Percentiles rank a stretch among this genome's conserved stretches.
Evolutionary conservation across 2,329 filamentous ascomycete genomes (phyloP).

Genomic region (Xylaria sp.): DNA sequence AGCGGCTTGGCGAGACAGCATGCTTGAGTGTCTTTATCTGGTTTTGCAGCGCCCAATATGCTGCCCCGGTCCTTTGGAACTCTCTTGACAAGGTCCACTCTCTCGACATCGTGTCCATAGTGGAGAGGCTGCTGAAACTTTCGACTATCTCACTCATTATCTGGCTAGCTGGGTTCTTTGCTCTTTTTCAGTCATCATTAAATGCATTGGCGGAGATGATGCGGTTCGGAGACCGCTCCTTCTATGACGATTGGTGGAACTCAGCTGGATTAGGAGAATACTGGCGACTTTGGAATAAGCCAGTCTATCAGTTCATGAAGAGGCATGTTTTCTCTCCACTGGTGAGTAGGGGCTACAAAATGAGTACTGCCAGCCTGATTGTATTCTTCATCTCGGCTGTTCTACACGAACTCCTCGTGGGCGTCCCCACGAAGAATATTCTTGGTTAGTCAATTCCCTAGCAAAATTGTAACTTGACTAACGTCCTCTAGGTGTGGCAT

Average conservation of each 20-base stretch:
- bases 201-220: slow-evolving; percentile 92
- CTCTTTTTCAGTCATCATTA: slow-evolving; percentile 90
- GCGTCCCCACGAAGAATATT: slow-evolving; percentile 92
- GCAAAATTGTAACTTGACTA: slow-evolving; percentile 23
- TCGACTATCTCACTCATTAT: slow-evolving; percentile 95
- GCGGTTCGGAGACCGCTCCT: slow-evolving; percentile 90
- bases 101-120: slow-evolving; percentile 81
- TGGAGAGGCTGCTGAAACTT: slow-evolving; percentile 92
- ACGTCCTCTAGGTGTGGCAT: slow-evolving; percentile 76
- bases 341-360: slow-evolving; percentile 82
- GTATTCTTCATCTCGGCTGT: slow-evolving; percentile 92
- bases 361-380: slow-evolving; percentile 74
- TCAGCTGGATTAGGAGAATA: slow-evolving; percentile 85
- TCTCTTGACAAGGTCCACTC: slow-evolving; percentile 87
- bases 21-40: slow-evolving; percentile 90
- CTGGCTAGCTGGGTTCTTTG: slow-evolving; percentile 98
- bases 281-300: slow-evolving; percentile 98
- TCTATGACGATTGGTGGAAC: slow-evolving; percentile 99
- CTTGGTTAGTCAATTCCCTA: slow-evolving; percentile 69
- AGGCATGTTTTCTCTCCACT: slow-evolving; percentile 92
- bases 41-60: slow-evolving; percentile 94
- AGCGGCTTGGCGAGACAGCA: slow-evolving; percentile 81
- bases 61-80: slow-evolving; percentile 87
- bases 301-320: slow-evolving; percentile 96
- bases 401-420: slow-evolving; percentile 91